Conservation (phyloP, 2,329 filamentous ascomycete species). For the Sarocladiaceae sp. region DNA sequence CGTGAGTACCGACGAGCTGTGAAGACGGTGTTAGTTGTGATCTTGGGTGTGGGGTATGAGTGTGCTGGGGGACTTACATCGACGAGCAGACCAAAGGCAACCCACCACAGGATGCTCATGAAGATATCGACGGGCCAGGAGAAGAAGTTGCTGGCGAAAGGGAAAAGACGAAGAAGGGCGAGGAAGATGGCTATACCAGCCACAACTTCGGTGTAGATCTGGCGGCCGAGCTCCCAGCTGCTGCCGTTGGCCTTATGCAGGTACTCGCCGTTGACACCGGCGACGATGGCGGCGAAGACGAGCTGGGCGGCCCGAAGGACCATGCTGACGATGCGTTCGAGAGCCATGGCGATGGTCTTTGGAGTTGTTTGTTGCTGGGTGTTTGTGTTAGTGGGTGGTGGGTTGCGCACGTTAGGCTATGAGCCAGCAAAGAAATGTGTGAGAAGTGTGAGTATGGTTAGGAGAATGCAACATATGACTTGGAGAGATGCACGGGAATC, state of each 20-base stretch:
- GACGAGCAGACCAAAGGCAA: constrained; percentile 62
- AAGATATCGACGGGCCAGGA: constrained; percentile 69
- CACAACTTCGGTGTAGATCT: constrained; percentile 72
- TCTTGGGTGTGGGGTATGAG: not conserved
- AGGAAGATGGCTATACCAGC: constrained; percentile 65
- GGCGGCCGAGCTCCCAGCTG: constrained; percentile 54
- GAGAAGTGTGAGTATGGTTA: not conserved
- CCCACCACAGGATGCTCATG: constrained; percentile 67
- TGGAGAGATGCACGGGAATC: not conserved
- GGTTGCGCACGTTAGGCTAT: too few species aligned
- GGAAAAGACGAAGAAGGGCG: constrained; percentile 68
- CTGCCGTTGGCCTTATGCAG: constrained; percentile 46
- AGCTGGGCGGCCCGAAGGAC: constrained; percentile 47
- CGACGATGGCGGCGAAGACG: constrained; percentile 67
- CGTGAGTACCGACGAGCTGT: constrained; percentile 23
- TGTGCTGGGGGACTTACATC: constrained; percentile 39
- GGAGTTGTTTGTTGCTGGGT: not conserved
- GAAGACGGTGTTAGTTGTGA: constrained; percentile 11
- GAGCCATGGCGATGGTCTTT: constrained; percentile 29
- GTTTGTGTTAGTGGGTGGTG: not conserved
- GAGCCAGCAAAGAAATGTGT: too few species aligned
- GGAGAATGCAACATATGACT: not conserved
- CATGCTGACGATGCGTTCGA: constrained; percentile 36
- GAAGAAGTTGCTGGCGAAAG: constrained; percentile 62
- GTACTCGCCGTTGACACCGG: constrained; percentile 64